Conservation (phyloP, 2,329 filamentous ascomycete genomes). For the Talaromyces sp. region DNA sequence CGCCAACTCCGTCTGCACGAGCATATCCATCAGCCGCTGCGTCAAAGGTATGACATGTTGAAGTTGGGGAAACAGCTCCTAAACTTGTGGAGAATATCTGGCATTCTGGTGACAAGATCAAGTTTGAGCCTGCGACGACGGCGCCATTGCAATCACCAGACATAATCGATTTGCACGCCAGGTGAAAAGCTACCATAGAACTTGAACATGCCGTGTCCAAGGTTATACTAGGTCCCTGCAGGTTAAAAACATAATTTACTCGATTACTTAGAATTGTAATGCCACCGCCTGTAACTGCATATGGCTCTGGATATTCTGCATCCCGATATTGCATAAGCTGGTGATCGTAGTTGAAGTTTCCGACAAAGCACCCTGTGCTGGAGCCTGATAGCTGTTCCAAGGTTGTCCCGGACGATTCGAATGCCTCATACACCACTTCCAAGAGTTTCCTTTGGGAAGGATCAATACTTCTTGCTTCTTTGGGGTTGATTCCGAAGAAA, state of each 20-base stretch:
- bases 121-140: background rate
- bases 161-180: too few species aligned
- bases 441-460: too few species aligned
- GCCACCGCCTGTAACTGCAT: background rate
- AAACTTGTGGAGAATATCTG: background rate
- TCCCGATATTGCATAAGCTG: background rate
- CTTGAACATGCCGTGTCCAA: background rate
- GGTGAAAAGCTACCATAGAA: background rate
- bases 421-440: too few species aligned
- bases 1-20: constrained; percentile 47
- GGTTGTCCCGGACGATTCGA: too few species aligned
- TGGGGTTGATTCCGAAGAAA: too few species aligned
- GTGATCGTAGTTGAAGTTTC: background rate
- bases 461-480: too few species aligned
- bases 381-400: too few species aligned
- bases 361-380: background rate
- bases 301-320: background rate
- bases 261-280: background rate
- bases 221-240: background rate
- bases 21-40: constrained; percentile 44
- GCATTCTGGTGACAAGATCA: background rate
- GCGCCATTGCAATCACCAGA: background rate
- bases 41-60: constrained; percentile 48
- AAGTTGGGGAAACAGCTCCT: constrained; percentile 48
- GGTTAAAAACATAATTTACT: background rate